phyloP scores from a whole-genome alignment of 768 basidiomycete genomes.

The Leccinum longicurvipes region DNA sequence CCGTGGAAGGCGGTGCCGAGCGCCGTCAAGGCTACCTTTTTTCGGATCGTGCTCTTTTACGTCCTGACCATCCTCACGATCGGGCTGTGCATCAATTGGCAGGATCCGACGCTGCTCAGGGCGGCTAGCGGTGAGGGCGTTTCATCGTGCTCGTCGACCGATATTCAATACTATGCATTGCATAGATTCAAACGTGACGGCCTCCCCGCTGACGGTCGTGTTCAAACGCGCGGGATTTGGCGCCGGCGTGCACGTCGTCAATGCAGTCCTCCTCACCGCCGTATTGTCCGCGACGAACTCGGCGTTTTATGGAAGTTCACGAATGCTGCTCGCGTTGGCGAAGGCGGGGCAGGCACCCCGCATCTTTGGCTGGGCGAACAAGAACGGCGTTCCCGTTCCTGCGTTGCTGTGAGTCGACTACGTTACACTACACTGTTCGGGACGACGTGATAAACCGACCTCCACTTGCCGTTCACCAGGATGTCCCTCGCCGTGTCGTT shows the following conservation, averaged over 20 bases:
- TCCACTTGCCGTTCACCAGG: slow-evolving; percentile 27
- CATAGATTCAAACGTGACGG: slow-evolving; percentile 47
- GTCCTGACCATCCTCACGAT: slow-evolving; percentile 63
- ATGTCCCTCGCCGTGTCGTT: slow-evolving; percentile 46
- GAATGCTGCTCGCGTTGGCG: slow-evolving; percentile 60
- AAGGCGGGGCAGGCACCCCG: slow-evolving; percentile 62
- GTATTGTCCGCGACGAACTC: slow-evolving; percentile 64
- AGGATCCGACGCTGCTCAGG: slow-evolving; percentile 49
- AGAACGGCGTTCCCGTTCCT: slow-evolving; percentile 59
- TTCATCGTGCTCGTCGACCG: neutral
- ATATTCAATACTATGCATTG: neutral
- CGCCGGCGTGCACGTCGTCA: slow-evolving; percentile 60
- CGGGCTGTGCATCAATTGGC: slow-evolving; percentile 60
- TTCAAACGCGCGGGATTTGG: slow-evolving; percentile 61
- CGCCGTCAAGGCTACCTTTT: slow-evolving; percentile 67
- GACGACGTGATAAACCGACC: neutral
- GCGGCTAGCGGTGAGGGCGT: slow-evolving; percentile 39
- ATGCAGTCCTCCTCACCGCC: slow-evolving; percentile 64
- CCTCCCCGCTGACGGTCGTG: slow-evolving; percentile 62
- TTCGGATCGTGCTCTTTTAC: slow-evolving; percentile 64
- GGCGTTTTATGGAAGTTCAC: slow-evolving; percentile 63
- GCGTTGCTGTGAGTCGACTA: slow-evolving; percentile 43
- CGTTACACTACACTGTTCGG: neutral
- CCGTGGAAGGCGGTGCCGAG: slow-evolving; percentile 62
- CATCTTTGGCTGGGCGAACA: slow-evolving; percentile 62